Base-by-base conservation (phyloP, 495 filamentous ascomycete species). In the Friedmanniomyces simplex region DNA sequence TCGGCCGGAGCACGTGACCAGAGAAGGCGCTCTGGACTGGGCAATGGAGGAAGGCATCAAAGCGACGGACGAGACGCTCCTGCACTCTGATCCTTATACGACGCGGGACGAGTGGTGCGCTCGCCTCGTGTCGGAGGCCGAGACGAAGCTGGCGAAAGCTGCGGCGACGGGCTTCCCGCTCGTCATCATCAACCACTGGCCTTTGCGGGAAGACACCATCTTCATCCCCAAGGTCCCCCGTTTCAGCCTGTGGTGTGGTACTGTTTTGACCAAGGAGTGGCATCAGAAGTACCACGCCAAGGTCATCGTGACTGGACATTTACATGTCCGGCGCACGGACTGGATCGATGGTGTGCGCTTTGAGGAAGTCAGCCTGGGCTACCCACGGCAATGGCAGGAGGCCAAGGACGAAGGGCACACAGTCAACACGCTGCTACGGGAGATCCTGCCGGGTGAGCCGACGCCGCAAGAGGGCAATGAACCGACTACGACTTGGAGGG, bases 381-480 rank as follows among this genome's bases (percentile, higher is more conserved):
- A 72, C 53, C 70, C 70, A 28, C 54, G 65, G 39, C 70, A 72
- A 47, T 72, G 70, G 70, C 65, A 71, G 51, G 68, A 71, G 32
- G 62, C 59, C 41, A 63, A 63, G 47, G 69, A 71, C 34, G 57
- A 52, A 2, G 70, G 69, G 10, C 48, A 69, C 43, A 65, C 67
- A 41, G 61, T 72, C 47, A 72, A 72, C 45, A 58, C 66, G n/a
- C 22, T 72, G 21, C 58, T 72, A 32, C 52, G 70, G 25, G 70
- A 72, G 60, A 70, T 72, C 20, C 47, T 71, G 41, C 69, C 69
- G 13, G 70, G 70, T 30, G 52, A 52, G 14, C 48, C 52, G n/a
- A 50, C 52, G 7, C 61, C 61, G 25, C 32, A 39, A 25, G 11
- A 28, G 18, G 61, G 61, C 13, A 21, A 57, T 28, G 61, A 64